Evolutionary conservation across 1,284 basidiomycete genomes (phyloP).

Genomic region (Moniliophthora roreri): DNA sequence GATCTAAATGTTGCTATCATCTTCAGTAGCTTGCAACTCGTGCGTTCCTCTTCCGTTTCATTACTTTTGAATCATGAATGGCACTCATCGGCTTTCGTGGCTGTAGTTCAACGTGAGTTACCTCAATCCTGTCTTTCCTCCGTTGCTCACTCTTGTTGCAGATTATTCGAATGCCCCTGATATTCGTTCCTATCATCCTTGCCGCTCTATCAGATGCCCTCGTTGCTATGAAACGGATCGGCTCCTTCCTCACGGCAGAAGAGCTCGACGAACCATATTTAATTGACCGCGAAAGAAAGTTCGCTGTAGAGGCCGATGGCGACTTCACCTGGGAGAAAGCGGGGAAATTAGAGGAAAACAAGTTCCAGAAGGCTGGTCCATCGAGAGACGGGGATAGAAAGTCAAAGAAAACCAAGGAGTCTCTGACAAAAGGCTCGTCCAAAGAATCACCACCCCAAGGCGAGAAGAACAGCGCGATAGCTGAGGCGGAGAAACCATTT

Average conservation of each 20-base stretch:
- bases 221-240: constrained; percentile 50
- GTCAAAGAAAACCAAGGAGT: constrained; percentile 10
- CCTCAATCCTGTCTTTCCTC: background rate
- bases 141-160: constrained; percentile 20
- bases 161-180: constrained; percentile 51
- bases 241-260: constrained; percentile 50
- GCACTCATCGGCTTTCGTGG: no score
- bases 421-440: constrained; percentile 10
- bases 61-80: no score
- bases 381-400: constrained; percentile 12
- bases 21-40: constrained; percentile 73
- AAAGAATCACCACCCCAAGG: background rate
- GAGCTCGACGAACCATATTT: constrained; percentile 43
- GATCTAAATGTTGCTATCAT: constrained; percentile 67
- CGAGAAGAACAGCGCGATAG: background rate
- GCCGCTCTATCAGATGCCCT: constrained; percentile 42
- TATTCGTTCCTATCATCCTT: constrained; percentile 38
- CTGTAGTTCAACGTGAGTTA: constrained; percentile 67
- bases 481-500: constrained; percentile 55
- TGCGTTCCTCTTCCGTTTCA: no score
- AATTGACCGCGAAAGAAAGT: constrained; percentile 34
- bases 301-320: constrained; percentile 47
- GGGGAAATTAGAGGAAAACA: constrained; percentile 13
- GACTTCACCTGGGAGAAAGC: constrained; percentile 56
- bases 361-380: constrained; percentile 17